phyloP scores from a whole-genome alignment of 768 basidiomycete genomes.

The Dentipellis fragilis region DNA sequence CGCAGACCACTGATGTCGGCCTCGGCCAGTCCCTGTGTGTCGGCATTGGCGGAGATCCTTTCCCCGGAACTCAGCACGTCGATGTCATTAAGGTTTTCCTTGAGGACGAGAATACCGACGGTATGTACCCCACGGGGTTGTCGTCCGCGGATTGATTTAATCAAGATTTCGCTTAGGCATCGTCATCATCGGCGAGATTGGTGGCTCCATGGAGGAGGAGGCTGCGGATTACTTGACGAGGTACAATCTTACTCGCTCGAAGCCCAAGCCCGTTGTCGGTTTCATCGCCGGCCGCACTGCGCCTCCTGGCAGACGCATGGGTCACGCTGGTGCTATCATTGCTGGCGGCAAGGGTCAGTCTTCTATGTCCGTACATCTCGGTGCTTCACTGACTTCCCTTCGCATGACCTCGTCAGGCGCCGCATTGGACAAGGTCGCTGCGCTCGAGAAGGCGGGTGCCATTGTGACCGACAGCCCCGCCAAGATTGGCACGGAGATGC shows the following conservation, averaged over 20 bases:
- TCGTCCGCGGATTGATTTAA: too few species aligned
- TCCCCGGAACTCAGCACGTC: constrained; percentile 91
- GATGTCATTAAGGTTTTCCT: constrained; percentile 96
- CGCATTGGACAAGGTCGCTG: constrained; percentile 87
- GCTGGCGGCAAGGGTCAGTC: constrained; percentile 86
- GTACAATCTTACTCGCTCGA: constrained; percentile 79
- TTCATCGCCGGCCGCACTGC: constrained; percentile 98
- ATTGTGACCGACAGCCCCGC: constrained; percentile 94
- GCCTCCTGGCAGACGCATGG: constrained; percentile 96
- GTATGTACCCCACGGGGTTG: constrained; percentile 26
- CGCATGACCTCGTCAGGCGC: constrained; percentile 39
- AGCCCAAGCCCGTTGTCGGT: constrained; percentile 92
- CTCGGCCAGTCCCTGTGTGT: constrained; percentile 95
- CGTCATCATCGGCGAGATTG: constrained; percentile 97
- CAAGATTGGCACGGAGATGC: constrained; percentile 83
- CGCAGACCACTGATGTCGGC: constrained; percentile 91
- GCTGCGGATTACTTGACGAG: constrained; percentile 92
- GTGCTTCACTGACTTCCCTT: too few species aligned
- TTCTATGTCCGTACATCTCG: neutral
- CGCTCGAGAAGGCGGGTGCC: constrained; percentile 84
- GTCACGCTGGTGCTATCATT: constrained; percentile 97
- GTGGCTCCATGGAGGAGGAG: constrained; percentile 98
- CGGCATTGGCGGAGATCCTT: constrained; percentile 96
- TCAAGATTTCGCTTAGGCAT: constrained; percentile 45
- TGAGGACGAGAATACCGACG: constrained; percentile 88